Evolutionary conservation across 2,329 filamentous ascomycete genomes (phyloP), one percentile per base, ranked within the genome.

Genomic region (Xylaria multiplex): DNA sequence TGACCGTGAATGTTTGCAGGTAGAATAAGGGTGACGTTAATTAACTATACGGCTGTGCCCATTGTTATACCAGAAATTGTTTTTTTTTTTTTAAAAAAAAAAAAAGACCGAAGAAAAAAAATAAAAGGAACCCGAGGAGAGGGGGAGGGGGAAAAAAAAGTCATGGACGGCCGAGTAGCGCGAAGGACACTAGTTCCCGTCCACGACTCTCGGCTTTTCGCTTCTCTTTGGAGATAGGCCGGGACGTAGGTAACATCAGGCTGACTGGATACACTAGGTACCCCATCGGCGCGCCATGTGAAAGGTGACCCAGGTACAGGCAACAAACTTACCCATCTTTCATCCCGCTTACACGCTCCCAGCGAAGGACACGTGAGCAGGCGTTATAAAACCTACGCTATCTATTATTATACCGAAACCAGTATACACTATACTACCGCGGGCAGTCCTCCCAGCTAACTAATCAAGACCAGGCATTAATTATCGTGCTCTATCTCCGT

Each of bases 281-380:
- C 27, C 27, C 27, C 27, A 27, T 27, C 27, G 27, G 27, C 27
- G 27, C 27, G 45, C 37, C 54, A 59, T 63, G 42, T 66, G 54
- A 63, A 35, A 14, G 32, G n/a, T 54, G 27, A 22, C 6, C n/a
- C n/a, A 59, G 50, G 56, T 43, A 60, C 22, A 8, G 35, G 27
- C 27, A 27, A 27, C 46, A 43, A 43, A 13, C 37, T 45, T 11
- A 40, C 40, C 24, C 11, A 46, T 27, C 27, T 27, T 27, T 58
- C 27, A 53, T 56, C 16, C 46, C 24, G 19, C 32, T 45, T 32
- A 62, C 49, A 58, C 42, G 32, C 59, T 54, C 56, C 43, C 32
- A 49, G 35, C 14, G 32, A 62, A 42, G 50, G 46, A 54, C 56
- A 66, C 59, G 64, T 68, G 66, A 68, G 57, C 46, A 55, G 32